These are phyloP conservation scores for Magnusiomyces magnusii DNA, from an alignment of 1,139 yeast genomes.

Conservation along the genomic window DNA sequence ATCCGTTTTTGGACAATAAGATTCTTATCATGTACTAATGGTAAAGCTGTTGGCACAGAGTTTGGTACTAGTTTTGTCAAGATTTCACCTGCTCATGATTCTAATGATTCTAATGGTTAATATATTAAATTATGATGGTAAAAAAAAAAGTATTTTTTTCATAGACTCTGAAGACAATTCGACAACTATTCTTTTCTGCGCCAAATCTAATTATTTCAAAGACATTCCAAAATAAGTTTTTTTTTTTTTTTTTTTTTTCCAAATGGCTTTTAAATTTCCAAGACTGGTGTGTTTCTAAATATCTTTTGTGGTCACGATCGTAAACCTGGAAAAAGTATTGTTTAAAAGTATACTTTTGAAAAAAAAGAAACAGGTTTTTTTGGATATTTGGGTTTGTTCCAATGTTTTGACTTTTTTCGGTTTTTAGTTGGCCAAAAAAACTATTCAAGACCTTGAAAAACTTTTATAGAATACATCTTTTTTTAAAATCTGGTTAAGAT, in stretches of 20 bases:
- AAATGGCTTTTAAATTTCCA: constrained; percentile 95
- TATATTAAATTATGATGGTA: constrained; percentile 88
- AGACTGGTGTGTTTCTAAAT: constrained; percentile 99
- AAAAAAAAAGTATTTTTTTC: constrained; percentile 64
- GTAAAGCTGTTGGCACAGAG: constrained; percentile 97
- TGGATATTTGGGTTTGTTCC: constrained; percentile 98
- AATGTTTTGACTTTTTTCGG: constrained; percentile 98
- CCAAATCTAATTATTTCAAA: constrained; percentile 94
- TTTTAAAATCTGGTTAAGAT: constrained; percentile 99
- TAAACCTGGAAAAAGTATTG: constrained; percentile 80
- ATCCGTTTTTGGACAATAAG: constrained; percentile 81
- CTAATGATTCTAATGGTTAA: constrained; percentile 90
- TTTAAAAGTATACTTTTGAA: constrained; percentile 58
- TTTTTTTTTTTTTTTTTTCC: too few relatives aligned
- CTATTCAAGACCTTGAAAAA: constrained; percentile 64
- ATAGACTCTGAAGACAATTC: constrained; percentile 88
- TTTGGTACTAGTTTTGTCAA: constrained; percentile 99
- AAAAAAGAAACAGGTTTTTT: constrained; percentile 93
- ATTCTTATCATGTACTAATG: constrained; percentile 83
- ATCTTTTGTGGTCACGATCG: constrained; percentile 82
- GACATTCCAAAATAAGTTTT: constrained; percentile 85
- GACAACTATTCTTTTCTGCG: constrained; percentile 90
- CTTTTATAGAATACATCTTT: constrained; percentile 84
- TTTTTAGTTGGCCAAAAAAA: constrained; percentile 88
- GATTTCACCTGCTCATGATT: constrained; percentile 98